Conservation (phyloP, 2,329 filamentous ascomycete species). For the Lachnellula willkommii region DNA sequence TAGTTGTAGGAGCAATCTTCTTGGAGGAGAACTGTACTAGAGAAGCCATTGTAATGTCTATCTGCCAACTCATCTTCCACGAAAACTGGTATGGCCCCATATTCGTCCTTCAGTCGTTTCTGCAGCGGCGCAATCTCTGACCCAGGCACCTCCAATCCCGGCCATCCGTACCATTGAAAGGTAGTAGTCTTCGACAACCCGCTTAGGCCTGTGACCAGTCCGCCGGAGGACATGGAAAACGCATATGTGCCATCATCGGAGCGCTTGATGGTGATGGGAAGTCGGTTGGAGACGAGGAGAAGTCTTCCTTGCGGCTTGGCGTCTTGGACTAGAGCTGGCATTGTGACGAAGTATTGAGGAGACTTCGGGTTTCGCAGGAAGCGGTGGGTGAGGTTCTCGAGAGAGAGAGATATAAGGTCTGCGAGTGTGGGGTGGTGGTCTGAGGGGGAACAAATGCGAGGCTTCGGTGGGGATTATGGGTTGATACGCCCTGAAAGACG, state of each 20-base stretch:
- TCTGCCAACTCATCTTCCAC: constrained; percentile 91
- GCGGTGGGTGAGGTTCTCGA: neutral
- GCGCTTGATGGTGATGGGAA: constrained; percentile 95
- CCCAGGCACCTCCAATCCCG: constrained; percentile 85
- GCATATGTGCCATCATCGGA: constrained; percentile 86
- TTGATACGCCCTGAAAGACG: too few relatives aligned
- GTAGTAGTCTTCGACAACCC: constrained; percentile 87
- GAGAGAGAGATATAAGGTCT: too few relatives aligned
- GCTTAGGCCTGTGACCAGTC: constrained; percentile 87
- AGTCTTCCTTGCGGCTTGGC: constrained; percentile 41
- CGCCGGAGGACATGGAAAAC: constrained; percentile 95
- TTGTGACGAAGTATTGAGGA: constrained; percentile 7
- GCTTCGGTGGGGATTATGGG: neutral
- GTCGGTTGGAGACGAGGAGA: constrained; percentile 85
- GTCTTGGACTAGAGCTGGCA: constrained; percentile 25
- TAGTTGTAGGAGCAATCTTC: neutral
- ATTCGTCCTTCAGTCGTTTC: constrained; percentile 75
- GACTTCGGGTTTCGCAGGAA: too few relatives aligned
- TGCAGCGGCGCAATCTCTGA: constrained; percentile 70
- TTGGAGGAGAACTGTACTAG: constrained; percentile 56
- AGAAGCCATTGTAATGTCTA: constrained; percentile 96
- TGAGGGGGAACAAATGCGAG: too few relatives aligned
- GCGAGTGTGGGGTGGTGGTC: too few relatives aligned
- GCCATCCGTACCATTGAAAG: constrained; percentile 99
- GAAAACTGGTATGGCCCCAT: constrained; percentile 86